Evolutionary conservation across 495 filamentous ascomycete genomes (phyloP).

Genomic region (Podospora pseudopauciseta): DNA sequence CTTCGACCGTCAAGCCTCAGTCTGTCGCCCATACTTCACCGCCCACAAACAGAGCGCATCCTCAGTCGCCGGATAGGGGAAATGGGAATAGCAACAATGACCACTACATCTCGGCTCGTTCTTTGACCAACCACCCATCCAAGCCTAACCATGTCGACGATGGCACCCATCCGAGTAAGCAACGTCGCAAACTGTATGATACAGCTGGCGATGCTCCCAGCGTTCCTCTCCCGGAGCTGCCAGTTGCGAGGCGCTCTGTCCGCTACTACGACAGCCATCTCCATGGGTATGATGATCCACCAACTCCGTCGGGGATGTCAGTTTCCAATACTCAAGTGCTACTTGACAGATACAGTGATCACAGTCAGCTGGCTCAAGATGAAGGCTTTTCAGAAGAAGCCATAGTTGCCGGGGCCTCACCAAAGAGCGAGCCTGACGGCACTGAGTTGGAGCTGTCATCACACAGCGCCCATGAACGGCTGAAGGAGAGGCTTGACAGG

Average conservation of each 20-base stretch:
- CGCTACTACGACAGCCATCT: neutral
- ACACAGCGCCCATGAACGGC: neutral
- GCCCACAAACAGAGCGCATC: neutral
- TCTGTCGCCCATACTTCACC: neutral
- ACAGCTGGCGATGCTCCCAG: slow-evolving; percentile 7
- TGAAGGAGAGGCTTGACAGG: neutral
- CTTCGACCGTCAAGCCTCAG: slow-evolving; percentile 6
- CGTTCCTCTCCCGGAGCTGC: slow-evolving; percentile 15
- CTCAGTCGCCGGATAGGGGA: neutral
- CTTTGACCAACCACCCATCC: neutral
- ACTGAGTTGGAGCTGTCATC: neutral
- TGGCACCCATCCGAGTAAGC: slow-evolving; percentile 3
- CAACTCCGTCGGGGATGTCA: neutral
- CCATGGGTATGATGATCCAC: neutral
- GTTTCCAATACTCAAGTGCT: slow-evolving; percentile 9
- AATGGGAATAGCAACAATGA: slow-evolving; percentile 14
- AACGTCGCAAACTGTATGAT: slow-evolving; percentile 6
- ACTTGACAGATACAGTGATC: slow-evolving; percentile 1
- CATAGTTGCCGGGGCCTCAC: neutral
- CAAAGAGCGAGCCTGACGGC: neutral
- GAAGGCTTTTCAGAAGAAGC: neutral
- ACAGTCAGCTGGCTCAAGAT: neutral
- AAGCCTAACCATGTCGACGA: neutral
- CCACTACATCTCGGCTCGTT: slow-evolving; percentile 13
- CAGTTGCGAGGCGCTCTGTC: neutral